phyloP scores from a whole-genome alignment of 306 rosid species.

The Sindora glabra region DNA sequence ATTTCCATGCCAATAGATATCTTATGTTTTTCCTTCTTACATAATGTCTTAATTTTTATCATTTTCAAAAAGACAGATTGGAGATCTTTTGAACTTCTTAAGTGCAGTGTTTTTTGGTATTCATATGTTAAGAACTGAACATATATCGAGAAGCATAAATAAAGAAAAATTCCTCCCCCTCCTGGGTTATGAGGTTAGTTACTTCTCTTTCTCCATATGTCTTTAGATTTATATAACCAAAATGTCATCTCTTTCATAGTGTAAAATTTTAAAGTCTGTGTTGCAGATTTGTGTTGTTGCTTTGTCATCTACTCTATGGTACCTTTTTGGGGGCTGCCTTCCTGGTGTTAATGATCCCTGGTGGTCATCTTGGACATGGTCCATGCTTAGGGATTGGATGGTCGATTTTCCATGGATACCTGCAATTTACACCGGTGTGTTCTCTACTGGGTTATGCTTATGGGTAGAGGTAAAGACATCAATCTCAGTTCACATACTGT shows the following conservation, averaged over 20 bases:
- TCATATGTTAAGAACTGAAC: slow-evolving; percentile 77
- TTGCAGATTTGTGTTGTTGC: slow-evolving; percentile 54
- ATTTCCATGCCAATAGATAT: neutral
- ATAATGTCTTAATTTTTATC: neutral
- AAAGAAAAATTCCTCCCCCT: slow-evolving; percentile 55
- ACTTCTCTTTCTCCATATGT: neutral
- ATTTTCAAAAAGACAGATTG: slow-evolving; percentile 42
- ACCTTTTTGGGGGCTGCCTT: slow-evolving; percentile 35
- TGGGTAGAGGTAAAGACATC: slow-evolving; percentile 61
- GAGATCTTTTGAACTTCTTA: slow-evolving; percentile 64
- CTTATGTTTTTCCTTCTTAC: neutral
- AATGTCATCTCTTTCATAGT: neutral
- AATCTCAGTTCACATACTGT: neutral
- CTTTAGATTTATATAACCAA: neutral
- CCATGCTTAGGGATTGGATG: slow-evolving; percentile 39
- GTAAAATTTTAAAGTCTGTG: slow-evolving; percentile 7
- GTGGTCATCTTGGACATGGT: slow-evolving; percentile 46
- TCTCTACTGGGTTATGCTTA: slow-evolving; percentile 67
- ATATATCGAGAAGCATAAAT: slow-evolving; percentile 49
- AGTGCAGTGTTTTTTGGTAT: slow-evolving; percentile 69
- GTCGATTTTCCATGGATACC: slow-evolving; percentile 75
- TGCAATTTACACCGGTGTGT: slow-evolving; percentile 66
- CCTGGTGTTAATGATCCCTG: slow-evolving; percentile 27
- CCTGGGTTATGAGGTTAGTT: slow-evolving; percentile 63
- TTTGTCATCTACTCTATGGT: slow-evolving; percentile 52